Conservation (phyloP, 2,329 filamentous ascomycete species). For the Fusarium sp. region DNA sequence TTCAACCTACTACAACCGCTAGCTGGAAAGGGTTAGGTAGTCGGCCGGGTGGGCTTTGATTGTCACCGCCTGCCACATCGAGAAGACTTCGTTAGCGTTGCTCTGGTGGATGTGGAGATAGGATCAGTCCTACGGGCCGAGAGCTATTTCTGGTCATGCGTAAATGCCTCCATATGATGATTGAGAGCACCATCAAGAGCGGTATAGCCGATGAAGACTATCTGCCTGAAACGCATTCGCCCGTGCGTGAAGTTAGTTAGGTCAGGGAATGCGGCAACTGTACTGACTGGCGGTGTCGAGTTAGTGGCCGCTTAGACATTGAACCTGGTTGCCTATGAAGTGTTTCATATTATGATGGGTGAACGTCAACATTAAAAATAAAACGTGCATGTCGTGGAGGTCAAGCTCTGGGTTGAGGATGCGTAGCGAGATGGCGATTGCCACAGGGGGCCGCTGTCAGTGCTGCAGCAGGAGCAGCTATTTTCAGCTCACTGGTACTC, state of each 20-base stretch:
- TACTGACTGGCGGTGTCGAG: not conserved
- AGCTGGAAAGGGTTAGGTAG: too few relatives aligned
- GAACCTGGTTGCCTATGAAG: not conserved
- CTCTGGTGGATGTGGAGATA: not conserved
- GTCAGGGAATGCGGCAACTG: not conserved
- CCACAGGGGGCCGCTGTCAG: slow-evolving; percentile 4
- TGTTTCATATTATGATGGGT: not conserved
- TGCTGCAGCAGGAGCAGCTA: slow-evolving; percentile 12
- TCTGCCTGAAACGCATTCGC: slow-evolving; percentile 1
- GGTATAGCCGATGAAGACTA: not conserved
- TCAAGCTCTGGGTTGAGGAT: slow-evolving; percentile 2
- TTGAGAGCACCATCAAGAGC: not conserved
- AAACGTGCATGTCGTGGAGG: slow-evolving; percentile 4
- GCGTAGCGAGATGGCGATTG: slow-evolving; percentile 13
- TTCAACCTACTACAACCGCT: slow-evolving; percentile 1
- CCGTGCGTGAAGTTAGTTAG: not conserved
- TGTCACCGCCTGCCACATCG: slow-evolving; percentile 8
- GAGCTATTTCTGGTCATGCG: not conserved
- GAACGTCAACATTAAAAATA: slow-evolving; percentile 1
- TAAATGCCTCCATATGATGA: slow-evolving; percentile 1
- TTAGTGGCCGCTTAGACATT: not conserved
- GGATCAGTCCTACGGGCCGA: not conserved
- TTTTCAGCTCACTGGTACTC: slow-evolving; percentile 32
- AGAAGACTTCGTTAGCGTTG: slow-evolving; percentile 5
- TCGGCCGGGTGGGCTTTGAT: not conserved